Conservation (phyloP, 495 filamentous ascomycete genomes). For the Aspergillus steynii region DNA sequence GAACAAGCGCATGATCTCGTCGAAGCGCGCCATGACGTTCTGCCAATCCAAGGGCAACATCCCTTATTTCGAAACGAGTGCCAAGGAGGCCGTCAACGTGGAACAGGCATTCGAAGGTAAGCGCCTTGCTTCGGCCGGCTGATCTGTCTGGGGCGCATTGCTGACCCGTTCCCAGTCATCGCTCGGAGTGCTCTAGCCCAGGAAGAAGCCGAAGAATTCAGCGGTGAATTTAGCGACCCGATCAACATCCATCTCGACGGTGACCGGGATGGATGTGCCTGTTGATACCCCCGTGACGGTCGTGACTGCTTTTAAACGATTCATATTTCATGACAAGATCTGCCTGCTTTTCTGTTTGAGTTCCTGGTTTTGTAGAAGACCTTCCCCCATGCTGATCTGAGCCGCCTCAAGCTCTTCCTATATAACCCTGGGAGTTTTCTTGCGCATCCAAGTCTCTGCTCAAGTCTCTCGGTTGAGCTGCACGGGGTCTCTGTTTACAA, state of each 20-base stretch:
- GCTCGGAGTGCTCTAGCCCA: slow-evolving; percentile 92
- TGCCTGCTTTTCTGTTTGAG: slow-evolving; percentile 4
- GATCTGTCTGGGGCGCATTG: slow-evolving; percentile 6
- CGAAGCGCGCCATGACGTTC: slow-evolving; percentile 93
- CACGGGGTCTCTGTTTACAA: background rate
- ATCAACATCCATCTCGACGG: slow-evolving; percentile 96
- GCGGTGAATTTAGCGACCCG: slow-evolving; percentile 91
- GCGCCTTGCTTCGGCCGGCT: slow-evolving; percentile 9
- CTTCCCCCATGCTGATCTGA: slow-evolving; percentile 1
- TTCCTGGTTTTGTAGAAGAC: slow-evolving; percentile 17
- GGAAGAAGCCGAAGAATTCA: slow-evolving; percentile 92
- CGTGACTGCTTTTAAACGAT: slow-evolving; percentile 24
- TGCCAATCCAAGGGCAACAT: slow-evolving; percentile 97
- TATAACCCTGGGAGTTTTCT: slow-evolving; percentile 15
- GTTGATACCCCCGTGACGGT: slow-evolving; percentile 53
- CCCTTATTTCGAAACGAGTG: slow-evolving; percentile 98
- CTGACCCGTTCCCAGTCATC: slow-evolving; percentile 65
- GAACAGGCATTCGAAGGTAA: slow-evolving; percentile 97
- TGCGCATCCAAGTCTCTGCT: background rate
- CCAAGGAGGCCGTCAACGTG: slow-evolving; percentile 97
- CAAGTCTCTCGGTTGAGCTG: background rate
- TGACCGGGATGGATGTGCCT: slow-evolving; percentile 88
- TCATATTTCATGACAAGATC: slow-evolving; percentile 9
- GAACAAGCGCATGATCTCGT: slow-evolving; percentile 93
- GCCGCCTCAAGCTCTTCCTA: slow-evolving; percentile 13